These are phyloP conservation scores for Sporothrix phasma DNA, from an alignment of 2,329 filamentous ascomycete species.

Conservation along the genomic window DNA sequence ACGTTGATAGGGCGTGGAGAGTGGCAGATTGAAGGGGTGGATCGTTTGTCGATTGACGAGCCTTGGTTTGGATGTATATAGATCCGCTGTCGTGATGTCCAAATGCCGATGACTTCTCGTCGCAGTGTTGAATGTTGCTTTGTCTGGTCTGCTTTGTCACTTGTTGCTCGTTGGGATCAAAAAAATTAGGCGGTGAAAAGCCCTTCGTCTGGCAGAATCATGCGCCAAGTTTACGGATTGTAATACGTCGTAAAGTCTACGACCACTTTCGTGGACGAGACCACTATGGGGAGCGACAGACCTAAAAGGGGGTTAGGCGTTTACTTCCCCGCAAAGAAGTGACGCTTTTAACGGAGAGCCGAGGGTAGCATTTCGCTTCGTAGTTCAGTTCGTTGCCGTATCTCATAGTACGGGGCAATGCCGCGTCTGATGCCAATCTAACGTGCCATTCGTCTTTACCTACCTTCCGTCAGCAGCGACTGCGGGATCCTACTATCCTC, in stretches of 20 bases:
- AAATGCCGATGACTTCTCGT: background rate
- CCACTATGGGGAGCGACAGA: background rate
- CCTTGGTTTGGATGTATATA: too few relatives aligned
- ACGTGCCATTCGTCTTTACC: background rate
- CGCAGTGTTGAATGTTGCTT: background rate
- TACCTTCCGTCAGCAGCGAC: too few relatives aligned
- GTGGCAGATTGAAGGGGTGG: background rate
- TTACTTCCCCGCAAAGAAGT: background rate
- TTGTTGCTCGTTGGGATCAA: background rate
- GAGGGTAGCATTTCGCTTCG: constrained; percentile 7
- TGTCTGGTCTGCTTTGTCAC: background rate
- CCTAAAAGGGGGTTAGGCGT: constrained; percentile 1
- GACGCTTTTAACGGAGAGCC: background rate
- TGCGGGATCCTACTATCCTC: background rate
- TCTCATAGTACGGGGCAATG: background rate
- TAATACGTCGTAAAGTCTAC: too few relatives aligned
- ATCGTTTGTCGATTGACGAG: background rate
- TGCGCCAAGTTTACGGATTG: too few relatives aligned
- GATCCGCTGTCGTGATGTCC: too few relatives aligned
- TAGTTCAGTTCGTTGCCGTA: background rate
- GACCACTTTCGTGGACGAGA: background rate
- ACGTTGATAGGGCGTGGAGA: too few relatives aligned
- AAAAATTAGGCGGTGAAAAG: constrained; percentile 14
- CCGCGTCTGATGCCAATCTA: background rate
- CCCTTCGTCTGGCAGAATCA: constrained; percentile 9